Conservation (phyloP, 305 asterid species). For the Solanum hybrid region DNA sequence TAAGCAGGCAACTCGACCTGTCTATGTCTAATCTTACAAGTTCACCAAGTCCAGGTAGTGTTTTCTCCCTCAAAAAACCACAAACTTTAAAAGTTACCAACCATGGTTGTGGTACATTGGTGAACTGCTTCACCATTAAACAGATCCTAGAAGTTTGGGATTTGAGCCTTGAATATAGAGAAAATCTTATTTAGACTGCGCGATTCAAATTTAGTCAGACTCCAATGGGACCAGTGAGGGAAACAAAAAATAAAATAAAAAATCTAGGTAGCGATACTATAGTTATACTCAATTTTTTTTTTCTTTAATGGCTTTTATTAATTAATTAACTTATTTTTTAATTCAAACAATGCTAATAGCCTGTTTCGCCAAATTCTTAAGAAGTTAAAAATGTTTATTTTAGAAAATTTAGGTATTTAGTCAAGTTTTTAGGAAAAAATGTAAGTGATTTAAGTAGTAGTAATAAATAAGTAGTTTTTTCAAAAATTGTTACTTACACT, state of each 20-base stretch:
- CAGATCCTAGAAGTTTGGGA: fast-evolving
- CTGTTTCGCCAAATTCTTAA: neutral
- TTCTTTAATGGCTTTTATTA: neutral
- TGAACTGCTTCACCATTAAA: too few relatives aligned
- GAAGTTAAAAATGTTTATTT: neutral
- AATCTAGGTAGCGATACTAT: neutral
- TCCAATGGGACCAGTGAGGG: too few relatives aligned
- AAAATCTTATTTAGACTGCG: too few relatives aligned
- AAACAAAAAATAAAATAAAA: too few relatives aligned
- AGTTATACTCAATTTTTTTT: neutral
- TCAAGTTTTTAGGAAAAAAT: neutral
- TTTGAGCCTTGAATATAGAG: too few relatives aligned
- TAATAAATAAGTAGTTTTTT: neutral
- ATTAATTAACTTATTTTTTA: too few relatives aligned
- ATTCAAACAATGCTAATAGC: neutral
- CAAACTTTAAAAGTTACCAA: neutral
- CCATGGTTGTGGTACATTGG: neutral
- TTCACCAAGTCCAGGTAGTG: neutral
- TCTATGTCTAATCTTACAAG: neutral
- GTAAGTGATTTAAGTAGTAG: neutral
- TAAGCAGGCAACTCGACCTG: neutral
- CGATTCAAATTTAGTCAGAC: too few relatives aligned
- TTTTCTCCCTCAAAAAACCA: neutral
- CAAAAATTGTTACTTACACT: neutral
- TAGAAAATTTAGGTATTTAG: neutral